Evolutionary conservation across 495 filamentous ascomycete species (phyloP).

Genomic region (Hypoxylon crocopeplum): DNA sequence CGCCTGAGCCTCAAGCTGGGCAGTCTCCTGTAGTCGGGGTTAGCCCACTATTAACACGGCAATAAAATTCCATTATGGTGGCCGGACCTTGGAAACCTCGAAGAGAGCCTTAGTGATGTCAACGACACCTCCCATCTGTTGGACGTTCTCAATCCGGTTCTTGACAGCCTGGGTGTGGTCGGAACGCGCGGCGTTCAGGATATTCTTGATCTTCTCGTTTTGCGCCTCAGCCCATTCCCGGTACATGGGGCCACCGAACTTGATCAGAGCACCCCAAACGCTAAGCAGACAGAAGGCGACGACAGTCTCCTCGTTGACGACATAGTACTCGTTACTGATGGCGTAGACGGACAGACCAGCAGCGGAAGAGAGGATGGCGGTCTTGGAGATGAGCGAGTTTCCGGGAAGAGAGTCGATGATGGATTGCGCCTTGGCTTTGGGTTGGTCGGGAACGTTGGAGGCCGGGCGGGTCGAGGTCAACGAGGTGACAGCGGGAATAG

Average conservation of each 20-base stretch:
- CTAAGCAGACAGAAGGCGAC: slow-evolving; percentile 86
- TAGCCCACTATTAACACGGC: not conserved
- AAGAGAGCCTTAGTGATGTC: slow-evolving; percentile 97
- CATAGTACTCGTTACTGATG: slow-evolving; percentile 99
- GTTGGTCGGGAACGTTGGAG: slow-evolving; percentile 80
- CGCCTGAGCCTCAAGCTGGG: slow-evolving; percentile 89
- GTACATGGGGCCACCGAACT: slow-evolving; percentile 93
- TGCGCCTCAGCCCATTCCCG: slow-evolving; percentile 88
- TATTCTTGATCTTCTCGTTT: slow-evolving; percentile 84
- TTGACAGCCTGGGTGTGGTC: slow-evolving; percentile 96
- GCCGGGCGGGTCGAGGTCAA: slow-evolving; percentile 67
- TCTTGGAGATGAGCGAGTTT: slow-evolving; percentile 87
- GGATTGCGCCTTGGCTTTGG: slow-evolving; percentile 93
- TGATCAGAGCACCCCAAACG: slow-evolving; percentile 86
- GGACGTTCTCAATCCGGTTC: slow-evolving; percentile 88
- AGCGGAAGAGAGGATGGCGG: slow-evolving; percentile 90
- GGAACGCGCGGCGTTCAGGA: slow-evolving; percentile 89
- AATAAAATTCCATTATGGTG: not conserved
- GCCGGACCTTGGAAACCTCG: slow-evolving; percentile 79
- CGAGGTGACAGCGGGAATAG: slow-evolving; percentile 73
- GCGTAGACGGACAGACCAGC: slow-evolving; percentile 91
- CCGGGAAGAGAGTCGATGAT: slow-evolving; percentile 90
- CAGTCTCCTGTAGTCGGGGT: slow-evolving; percentile 72
- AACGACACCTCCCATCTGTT: slow-evolving; percentile 90
- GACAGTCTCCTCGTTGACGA: slow-evolving; percentile 97